Base-by-base conservation (phyloP, 2,329 filamentous ascomycete genomes). In the Alternaria longipes region DNA sequence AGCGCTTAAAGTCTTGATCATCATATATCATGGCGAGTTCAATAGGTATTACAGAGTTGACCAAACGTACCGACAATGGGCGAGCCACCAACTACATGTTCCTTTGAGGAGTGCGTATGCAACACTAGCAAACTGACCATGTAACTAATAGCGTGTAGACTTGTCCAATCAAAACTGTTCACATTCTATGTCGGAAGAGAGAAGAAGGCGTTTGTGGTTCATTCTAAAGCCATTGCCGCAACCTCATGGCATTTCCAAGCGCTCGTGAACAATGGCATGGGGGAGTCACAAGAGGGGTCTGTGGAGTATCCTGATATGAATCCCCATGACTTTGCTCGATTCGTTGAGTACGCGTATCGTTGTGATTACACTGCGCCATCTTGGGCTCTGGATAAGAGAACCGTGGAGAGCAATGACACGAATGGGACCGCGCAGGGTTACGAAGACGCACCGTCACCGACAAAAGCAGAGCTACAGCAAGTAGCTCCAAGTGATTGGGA, bases 291-390 rank as follows among this genome's bases (percentile, higher is more conserved):
- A 9, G 55, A 44, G 3, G 36, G 58, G 8, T 63, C 41, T 14
- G 71, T 70, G 0, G 53, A 64, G 28, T n/a, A 73, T 2, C 2
- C 47, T 0, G 67, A 75, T 22, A 34, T 75, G 8, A n/a, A n/a
- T n/a, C n/a, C n/a, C n/a, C n/a, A n/a, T 1, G 74, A 74, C 34
- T 75, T 77, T 57, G 57, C 60, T 2, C 62, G 73, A n/a, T 76
- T 68, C 42, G 42, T 68, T 3, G 70, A 76, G 36, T 75, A 71
- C 18, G 69, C 68, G 2, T 75, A 75, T 30, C 62, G 66, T 3
- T 42, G 56, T 5, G 66, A 75, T 22, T 75, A 74, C 20, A 67
- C 68, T 0, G 50, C 55, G 3, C 70, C 71, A 8, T 1, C n/a
- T 3, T 65, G 63, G 53, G 22, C 12, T 2, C 7, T 40, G n/a